These are phyloP conservation scores for Solanum boliviense DNA, from an alignment of 257 asterid species.

Conservation along the genomic window DNA sequence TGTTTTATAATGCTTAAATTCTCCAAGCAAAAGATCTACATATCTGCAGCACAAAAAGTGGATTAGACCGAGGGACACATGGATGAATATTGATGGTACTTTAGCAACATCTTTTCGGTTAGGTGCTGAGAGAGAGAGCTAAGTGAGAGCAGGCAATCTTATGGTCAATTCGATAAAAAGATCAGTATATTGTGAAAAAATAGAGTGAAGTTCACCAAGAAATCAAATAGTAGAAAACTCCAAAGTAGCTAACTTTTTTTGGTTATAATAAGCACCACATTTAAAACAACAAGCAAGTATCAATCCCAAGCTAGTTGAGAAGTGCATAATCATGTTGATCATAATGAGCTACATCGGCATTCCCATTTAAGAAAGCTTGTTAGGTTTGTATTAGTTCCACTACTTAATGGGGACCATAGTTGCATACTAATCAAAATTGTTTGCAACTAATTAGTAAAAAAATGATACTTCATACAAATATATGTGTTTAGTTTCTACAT, in stretches of 20 bases:
- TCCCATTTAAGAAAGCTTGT: background rate
- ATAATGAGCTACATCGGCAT: background rate
- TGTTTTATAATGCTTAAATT: slow-evolving; percentile 94
- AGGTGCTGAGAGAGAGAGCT: background rate
- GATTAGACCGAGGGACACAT: background rate
- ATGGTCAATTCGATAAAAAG: background rate
- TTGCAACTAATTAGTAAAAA: background rate
- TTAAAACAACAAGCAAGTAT: background rate
- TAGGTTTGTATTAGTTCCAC: background rate
- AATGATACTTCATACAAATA: background rate
- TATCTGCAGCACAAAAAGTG: slow-evolving; percentile 41
- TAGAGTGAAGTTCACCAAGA: background rate
- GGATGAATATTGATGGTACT: background rate
- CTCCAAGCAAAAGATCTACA: slow-evolving; percentile 94
- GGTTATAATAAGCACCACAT: background rate
- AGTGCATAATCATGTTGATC: background rate
- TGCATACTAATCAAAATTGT: background rate
- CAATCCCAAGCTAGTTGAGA: background rate
- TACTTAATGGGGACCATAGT: background rate
- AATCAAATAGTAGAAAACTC: no score
- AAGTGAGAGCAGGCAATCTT: background rate
- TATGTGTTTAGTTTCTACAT: background rate
- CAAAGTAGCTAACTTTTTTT: background rate
- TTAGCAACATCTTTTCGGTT: background rate
- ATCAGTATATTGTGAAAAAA: background rate